A percentile compares a stretch with the other conserved stretches of the same genome.
Conservation (phyloP, 78 protist genomes). For the Dictyostelium citrinum region DNA sequence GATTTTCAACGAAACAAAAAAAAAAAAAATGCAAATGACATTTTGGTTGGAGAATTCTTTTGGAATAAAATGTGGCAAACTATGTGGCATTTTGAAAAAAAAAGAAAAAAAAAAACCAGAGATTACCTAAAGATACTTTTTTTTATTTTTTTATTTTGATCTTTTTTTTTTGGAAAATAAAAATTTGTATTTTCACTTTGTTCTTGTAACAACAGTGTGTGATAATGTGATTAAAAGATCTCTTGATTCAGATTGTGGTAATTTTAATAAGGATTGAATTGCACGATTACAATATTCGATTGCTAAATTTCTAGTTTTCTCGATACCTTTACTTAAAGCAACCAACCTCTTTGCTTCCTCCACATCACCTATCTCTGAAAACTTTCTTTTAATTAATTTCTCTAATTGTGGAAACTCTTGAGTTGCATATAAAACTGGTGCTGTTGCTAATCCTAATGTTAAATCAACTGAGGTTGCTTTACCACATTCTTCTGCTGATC, state of each 20-base stretch:
- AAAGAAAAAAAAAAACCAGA: too few relatives aligned
- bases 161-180: background rate
- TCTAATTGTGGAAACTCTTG: constrained; percentile 84
- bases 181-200: background rate
- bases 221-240: constrained; percentile 50
- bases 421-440: constrained; percentile 92
- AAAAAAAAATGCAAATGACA: too few relatives aligned
- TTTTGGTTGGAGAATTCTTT: too few relatives aligned
- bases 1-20: too few relatives aligned
- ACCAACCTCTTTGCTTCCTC: constrained; percentile 59
- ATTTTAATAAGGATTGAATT: background rate
- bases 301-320: constrained; percentile 62
- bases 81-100: too few relatives aligned
- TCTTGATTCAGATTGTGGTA: constrained; percentile 48
- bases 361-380: constrained; percentile 82
- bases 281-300: constrained; percentile 43
- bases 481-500: constrained; percentile 71
- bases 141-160: background rate
- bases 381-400: constrained; percentile 82
- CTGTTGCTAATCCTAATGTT: constrained; percentile 89
- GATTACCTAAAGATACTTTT: too few relatives aligned
- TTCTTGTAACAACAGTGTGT: constrained; percentile 53
- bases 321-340: constrained; percentile 49
- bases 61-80: too few relatives aligned
- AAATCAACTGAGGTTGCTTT: constrained; percentile 88